A percentile compares a stretch with the other conserved stretches of the same genome.
Evolutionary conservation across 1,139 yeast genomes (phyloP).

Genomic region (Suhomyces taliae): DNA sequence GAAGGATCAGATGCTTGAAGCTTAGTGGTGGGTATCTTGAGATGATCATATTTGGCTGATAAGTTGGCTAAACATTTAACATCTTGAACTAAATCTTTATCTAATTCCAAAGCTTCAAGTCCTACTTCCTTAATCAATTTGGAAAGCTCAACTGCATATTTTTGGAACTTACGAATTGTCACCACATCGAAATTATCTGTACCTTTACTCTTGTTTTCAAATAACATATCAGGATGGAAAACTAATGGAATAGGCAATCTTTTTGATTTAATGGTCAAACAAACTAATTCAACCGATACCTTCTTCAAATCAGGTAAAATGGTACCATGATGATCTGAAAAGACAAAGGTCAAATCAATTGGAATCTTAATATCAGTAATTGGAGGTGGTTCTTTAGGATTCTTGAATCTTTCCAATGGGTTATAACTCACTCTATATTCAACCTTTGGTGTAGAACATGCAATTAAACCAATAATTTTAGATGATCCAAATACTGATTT

Average conservation of each 20-base stretch:
- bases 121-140: slow-evolving; percentile 28
- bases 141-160: slow-evolving; percentile 32
- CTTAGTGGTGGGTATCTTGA: slow-evolving; percentile 19
- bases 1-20: slow-evolving; percentile 10
- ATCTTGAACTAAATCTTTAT: slow-evolving; percentile 27
- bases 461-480: slow-evolving; percentile 34
- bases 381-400: slow-evolving; percentile 8
- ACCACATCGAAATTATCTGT: slow-evolving; percentile 34
- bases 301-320: slow-evolving; percentile 32
- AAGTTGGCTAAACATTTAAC: slow-evolving; percentile 38
- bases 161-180: slow-evolving; percentile 34
- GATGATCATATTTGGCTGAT: slow-evolving; percentile 25
- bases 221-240: slow-evolving; percentile 37
- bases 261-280: slow-evolving; percentile 34
- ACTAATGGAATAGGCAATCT: slow-evolving; percentile 38
- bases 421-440: slow-evolving; percentile 28
- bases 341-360: slow-evolving; percentile 26
- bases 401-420: slow-evolving; percentile 15
- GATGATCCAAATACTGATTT: slow-evolving; percentile 33
- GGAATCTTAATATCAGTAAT: slow-evolving; percentile 26
- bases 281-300: slow-evolving; percentile 32
- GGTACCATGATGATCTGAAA: slow-evolving; percentile 18
- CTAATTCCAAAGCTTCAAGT: slow-evolving; percentile 25
- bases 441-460: slow-evolving; percentile 33
- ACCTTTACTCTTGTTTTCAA: slow-evolving; percentile 31